phyloP scores from a whole-genome alignment of 2,329 filamentous ascomycete species.

The Epichloe uncinata region DNA sequence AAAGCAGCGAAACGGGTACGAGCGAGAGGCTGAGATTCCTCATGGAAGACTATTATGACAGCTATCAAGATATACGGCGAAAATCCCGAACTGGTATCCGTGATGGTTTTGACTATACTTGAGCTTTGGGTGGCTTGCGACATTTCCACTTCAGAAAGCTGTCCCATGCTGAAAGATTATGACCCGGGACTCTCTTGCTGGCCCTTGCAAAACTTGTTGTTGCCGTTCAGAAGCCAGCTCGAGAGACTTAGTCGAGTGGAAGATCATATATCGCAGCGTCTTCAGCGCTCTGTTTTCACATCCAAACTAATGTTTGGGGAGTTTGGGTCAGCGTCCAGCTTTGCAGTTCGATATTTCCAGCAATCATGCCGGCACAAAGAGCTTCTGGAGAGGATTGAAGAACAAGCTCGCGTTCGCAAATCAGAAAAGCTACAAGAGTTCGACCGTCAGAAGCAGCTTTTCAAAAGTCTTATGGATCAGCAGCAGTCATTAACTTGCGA shows the following conservation, averaged over 20 bases:
- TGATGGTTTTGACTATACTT: slow-evolving; percentile 41
- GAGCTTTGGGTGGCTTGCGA: slow-evolving; percentile 49
- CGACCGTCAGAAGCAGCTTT: neutral
- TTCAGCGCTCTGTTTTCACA: neutral
- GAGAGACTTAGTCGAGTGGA: slow-evolving; percentile 31
- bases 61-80: slow-evolving; percentile 20
- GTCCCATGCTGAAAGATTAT: slow-evolving; percentile 33
- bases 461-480: slow-evolving; percentile 6
- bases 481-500: slow-evolving; percentile 4
- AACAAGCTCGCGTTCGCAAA: slow-evolving; percentile 15
- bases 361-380: slow-evolving; percentile 20
- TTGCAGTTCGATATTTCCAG: slow-evolving; percentile 10
- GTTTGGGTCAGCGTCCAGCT: slow-evolving; percentile 8
- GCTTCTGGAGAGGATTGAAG: slow-evolving; percentile 24
- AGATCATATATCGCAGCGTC: slow-evolving; percentile 20
- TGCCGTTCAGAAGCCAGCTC: slow-evolving; percentile 32
- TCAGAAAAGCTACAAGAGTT: slow-evolving; percentile 9
- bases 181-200: slow-evolving; percentile 26
- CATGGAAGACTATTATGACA: slow-evolving; percentile 22
- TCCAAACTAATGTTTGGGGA: slow-evolving; percentile 7
- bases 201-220: slow-evolving; percentile 29
- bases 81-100: slow-evolving; percentile 33
- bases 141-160: slow-evolving; percentile 23
- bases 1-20: slow-evolving; percentile 11
- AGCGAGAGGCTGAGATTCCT: slow-evolving; percentile 18